These are phyloP conservation scores for Dioscorea dumetorum DNA, from an alignment of 106 monocot species.

Conservation along the genomic window DNA sequence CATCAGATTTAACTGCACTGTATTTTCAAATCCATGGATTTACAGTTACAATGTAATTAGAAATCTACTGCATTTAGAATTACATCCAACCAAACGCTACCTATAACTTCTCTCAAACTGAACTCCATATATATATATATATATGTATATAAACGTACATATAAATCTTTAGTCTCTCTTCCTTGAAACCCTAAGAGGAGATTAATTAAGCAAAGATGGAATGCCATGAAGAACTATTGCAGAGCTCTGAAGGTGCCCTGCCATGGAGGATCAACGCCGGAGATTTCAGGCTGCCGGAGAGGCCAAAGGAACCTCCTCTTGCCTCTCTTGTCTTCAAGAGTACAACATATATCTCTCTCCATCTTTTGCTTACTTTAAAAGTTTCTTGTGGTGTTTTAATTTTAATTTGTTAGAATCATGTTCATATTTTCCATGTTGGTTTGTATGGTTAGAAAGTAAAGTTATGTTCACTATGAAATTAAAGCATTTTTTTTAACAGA, in stretches of 20 bases:
- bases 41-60: too few relatives aligned
- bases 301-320: constrained; percentile 2
- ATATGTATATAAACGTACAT: too few relatives aligned
- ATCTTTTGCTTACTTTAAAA: neutral
- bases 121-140: too few relatives aligned
- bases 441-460: neutral
- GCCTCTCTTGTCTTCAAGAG: constrained; percentile 30
- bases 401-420: neutral
- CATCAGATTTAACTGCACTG: too few relatives aligned
- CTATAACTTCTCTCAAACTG: too few relatives aligned
- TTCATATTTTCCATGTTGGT: neutral
- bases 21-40: too few relatives aligned
- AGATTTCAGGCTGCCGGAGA: neutral
- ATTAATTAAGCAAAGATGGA: constrained; percentile 7
- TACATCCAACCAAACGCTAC: too few relatives aligned
- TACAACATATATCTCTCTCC: neutral
- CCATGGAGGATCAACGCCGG: neutral
- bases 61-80: too few relatives aligned
- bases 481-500: neutral
- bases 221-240: constrained; percentile 19
- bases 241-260: constrained; percentile 13
- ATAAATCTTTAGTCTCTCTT: neutral
- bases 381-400: neutral
- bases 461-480: neutral
- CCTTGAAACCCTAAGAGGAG: neutral